phyloP scores from a whole-genome alignment of 2,329 filamentous ascomycete genomes.

The Phialophora macrospora region DNA sequence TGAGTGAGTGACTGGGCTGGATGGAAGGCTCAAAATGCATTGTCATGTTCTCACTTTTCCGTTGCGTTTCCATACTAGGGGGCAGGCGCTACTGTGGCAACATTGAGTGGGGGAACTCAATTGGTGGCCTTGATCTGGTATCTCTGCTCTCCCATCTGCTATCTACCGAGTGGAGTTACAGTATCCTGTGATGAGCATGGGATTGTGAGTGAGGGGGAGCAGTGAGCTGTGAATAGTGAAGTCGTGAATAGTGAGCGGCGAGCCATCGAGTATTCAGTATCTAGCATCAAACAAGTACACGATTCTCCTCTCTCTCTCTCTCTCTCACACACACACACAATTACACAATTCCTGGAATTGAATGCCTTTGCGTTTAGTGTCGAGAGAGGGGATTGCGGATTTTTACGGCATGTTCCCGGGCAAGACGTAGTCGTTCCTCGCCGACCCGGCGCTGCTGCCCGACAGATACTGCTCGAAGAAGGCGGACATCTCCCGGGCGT shows the following conservation, averaged over 20 bases:
- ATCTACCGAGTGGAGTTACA: background rate
- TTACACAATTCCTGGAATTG: background rate
- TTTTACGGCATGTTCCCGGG: background rate
- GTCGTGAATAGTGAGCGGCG: no score
- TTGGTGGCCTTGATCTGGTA: no score
- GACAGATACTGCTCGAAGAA: slow-evolving; percentile 30
- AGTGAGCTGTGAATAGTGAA: no score
- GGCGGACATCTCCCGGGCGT: slow-evolving; percentile 31
- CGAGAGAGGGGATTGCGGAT: no score
- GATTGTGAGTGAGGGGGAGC: background rate
- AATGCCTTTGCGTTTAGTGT: background rate
- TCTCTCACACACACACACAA: no score
- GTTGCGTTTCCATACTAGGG: no score
- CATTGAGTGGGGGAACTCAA: no score
- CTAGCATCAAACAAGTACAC: no score
- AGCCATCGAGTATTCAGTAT: background rate
- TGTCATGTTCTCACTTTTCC: no score
- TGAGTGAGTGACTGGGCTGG: no score
- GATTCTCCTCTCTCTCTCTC: background rate
- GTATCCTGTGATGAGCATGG: background rate
- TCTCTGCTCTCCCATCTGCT: background rate
- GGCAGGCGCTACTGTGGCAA: no score
- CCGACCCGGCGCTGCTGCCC: background rate
- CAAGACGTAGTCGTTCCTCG: background rate
- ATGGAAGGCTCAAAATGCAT: no score